phyloP scores from a whole-genome alignment of 1,284 basidiomycete genomes.

The Butyriboletus appendiculatus region DNA sequence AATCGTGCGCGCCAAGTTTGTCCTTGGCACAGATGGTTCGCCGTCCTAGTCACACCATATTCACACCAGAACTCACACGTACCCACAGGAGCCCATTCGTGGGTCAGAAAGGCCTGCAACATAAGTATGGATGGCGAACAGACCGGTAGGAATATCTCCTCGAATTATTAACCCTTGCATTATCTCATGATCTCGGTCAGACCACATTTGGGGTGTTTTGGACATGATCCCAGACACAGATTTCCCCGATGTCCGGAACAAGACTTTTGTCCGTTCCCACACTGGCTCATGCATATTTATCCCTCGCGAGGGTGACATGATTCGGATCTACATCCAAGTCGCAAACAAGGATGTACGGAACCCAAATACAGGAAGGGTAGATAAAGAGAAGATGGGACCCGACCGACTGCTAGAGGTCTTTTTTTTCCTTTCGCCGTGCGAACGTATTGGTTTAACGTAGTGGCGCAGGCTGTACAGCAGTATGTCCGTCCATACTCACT shows the following conservation, averaged over 20 bases:
- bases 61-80: not conserved
- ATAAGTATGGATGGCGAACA: constrained; percentile 62
- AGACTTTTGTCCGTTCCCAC: constrained; percentile 57
- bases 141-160: constrained; percentile 39
- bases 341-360: constrained; percentile 38
- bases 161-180: not conserved
- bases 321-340: constrained; percentile 51
- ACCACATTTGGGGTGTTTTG: constrained; percentile 59
- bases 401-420: constrained; percentile 42
- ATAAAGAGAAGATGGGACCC: constrained; percentile 45
- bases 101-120: constrained; percentile 54
- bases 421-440: not conserved
- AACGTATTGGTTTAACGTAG: not conserved
- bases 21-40: constrained; percentile 56
- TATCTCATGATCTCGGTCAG: constrained; percentile 27
- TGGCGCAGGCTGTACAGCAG: constrained; percentile 23
- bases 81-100: constrained; percentile 53
- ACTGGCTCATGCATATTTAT: constrained; percentile 51
- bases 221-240: constrained; percentile 54
- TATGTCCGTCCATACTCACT: constrained; percentile 46
- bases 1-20: constrained; percentile 52
- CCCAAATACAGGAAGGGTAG: constrained; percentile 38
- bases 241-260: constrained; percentile 63
- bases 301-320: constrained; percentile 42
- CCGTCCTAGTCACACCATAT: not conserved